Conservation (phyloP, 768 basidiomycete species). For the Lactarius hatsudake region DNA sequence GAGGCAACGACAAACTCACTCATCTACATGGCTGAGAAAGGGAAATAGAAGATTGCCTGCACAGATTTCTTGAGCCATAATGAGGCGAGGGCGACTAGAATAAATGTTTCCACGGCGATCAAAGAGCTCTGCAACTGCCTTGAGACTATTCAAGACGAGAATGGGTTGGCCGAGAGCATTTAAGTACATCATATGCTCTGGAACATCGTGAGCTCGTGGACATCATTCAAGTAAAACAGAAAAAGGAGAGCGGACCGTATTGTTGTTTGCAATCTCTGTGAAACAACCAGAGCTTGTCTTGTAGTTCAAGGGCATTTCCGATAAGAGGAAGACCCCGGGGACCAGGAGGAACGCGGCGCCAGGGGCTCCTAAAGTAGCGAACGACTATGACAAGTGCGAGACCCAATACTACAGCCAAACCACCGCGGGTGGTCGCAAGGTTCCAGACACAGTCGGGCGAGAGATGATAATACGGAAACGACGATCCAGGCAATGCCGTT, state of each 20-base stretch:
- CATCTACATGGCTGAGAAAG: not conserved
- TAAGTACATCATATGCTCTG: not conserved
- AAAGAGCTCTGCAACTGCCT: not conserved
- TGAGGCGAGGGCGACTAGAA: not conserved
- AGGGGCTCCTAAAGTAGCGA: not conserved
- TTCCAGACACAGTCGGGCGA: not conserved
- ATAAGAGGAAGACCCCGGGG: not conserved
- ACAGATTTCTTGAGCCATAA: not conserved
- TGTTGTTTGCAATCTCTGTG: not conserved
- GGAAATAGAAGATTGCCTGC: not conserved
- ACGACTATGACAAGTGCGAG: not conserved
- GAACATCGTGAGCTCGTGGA: not conserved
- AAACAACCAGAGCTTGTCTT: not conserved
- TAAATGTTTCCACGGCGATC: not conserved
- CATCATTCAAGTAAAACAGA: not conserved
- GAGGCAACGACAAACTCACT: not conserved
- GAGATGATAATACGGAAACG: not conserved
- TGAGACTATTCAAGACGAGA: not conserved
- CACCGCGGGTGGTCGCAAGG: not conserved
- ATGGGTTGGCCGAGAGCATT: not conserved
- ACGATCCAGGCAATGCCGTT: not conserved
- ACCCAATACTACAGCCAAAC: not conserved
- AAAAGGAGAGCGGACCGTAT: not conserved
- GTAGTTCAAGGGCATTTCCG: not conserved
- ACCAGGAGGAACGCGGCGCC: not conserved